Base-by-base conservation (phyloP, 345 rosid species). In the Carallia brachiata region DNA sequence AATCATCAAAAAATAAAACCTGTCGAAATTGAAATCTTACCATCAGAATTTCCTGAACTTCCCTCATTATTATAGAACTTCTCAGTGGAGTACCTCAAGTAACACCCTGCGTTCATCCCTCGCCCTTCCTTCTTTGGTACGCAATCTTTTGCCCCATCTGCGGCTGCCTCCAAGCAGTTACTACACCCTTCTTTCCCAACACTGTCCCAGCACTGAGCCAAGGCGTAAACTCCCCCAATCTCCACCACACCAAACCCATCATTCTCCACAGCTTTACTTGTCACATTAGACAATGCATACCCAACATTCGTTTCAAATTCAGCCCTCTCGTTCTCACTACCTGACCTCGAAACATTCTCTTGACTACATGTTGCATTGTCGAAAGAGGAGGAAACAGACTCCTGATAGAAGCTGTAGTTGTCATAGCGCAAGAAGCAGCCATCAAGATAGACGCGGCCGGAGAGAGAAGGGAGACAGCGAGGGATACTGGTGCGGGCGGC, bases 351-450 rank as follows among this genome's bases (percentile, higher is more conserved):
- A 6, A 16, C 39, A 3, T 63, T 69, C 0, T 75, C 73, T 5
- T 66, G 2, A 15, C 80, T 73, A 58, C 89, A 86, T 2, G 67
- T 73, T 39, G 77, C 71, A 7, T 55, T 17, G 40, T 86, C 87
- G 0, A 56, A 54, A n/a, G 36, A 19, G 2, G 76, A 52, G 0
- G 86, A 82, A 2, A 78, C 69, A 17, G 83, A 66, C 54, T 88
- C 88, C 0, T 62, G 52, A 52, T 73, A 88, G 77, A 88, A 88
- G 67, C 72, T 68, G 70, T 86, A 79, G 57, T 69, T 71, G 58
- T 88, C 90, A 28, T 81, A 86, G n/a, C 88, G 80, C 6, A 86
- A 69, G 84, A 86, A 86, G 75, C 89, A 88, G 6, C 93, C 89
- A 62, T 83, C 90, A 36, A 86, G 78, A 52, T 61, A 86, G 68